Conservation (phyloP, 129 eudicot genomes). For the Saposhnikovia divaricata region DNA sequence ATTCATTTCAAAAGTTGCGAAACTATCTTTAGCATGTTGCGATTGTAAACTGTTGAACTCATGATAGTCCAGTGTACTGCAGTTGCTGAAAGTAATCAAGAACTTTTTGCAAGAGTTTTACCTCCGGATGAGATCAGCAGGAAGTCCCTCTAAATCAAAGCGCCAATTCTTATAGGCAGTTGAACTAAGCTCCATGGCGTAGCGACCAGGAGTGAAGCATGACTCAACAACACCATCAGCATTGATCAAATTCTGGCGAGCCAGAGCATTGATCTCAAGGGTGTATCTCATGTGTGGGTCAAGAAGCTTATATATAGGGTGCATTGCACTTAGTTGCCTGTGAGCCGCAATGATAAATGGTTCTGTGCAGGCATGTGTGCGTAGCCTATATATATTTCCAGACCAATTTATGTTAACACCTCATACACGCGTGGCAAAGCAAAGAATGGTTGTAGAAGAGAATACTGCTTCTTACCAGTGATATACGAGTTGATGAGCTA, state of each 20-base stretch:
- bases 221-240: constrained; percentile 77
- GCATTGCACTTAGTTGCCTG: constrained; percentile 83
- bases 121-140: constrained; percentile 78
- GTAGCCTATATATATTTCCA: constrained; percentile 34
- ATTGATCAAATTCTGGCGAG: constrained; percentile 68
- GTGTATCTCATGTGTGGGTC: constrained; percentile 98
- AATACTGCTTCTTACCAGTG: constrained; percentile 48
- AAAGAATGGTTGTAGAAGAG: neutral
- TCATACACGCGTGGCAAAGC: neutral
- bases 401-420: neutral
- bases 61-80: too few relatives aligned
- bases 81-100: too few relatives aligned
- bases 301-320: constrained; percentile 78
- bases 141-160: constrained; percentile 85
- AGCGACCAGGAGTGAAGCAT: constrained; percentile 90
- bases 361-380: constrained; percentile 78
- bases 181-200: constrained; percentile 84
- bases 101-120: too few relatives aligned
- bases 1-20: too few relatives aligned
- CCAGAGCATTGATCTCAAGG: constrained; percentile 66
- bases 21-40: too few relatives aligned
- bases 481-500: constrained; percentile 83
- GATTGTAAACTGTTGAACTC: too few relatives aligned
- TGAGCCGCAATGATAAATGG: constrained; percentile 94
- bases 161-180: constrained; percentile 90